Evolutionary conservation across 2,329 filamentous ascomycete species (phyloP), one percentile per base, ranked within the genome.

Genomic region (Aspergillus sp.): DNA sequence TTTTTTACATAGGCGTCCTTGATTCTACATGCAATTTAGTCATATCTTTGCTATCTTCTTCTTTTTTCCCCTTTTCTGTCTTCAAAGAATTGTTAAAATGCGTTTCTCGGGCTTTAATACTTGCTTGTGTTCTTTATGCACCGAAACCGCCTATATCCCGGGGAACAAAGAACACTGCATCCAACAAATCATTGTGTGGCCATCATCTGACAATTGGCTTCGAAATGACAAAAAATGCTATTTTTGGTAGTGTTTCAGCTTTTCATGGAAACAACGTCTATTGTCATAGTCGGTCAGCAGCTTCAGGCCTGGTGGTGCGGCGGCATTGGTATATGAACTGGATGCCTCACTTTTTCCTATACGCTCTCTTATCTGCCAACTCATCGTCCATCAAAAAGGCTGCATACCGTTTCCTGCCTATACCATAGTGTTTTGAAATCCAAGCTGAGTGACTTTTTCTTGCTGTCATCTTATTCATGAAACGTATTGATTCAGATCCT

Each of bases 201-300:
- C 19, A 19, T 19, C 19, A 19, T 19, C 19, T 19, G 19, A 19
- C 19, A 19, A 19, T 27, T n/a, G 9, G 13, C 31, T 29, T 32
- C 11, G 36, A 39, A 10, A 39, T 34, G 6, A 13, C 8, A 37
- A 28, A 43, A 43, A 33, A 13, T 37, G 10, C 37, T 44, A 44
- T 44, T 44, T 34, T 40, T 27, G 33, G 19, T 19, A 13, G 11
- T 29, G 42, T 39, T 29, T 39, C 37, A 38, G 10, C 30, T 44
- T 43, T 33, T 34, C 29, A 27, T 43, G 19, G 42, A 13, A 43
- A 38, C 42, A 43, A 38, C 33, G 13, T 28, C 11, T 27, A 43
- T 42, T 42, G 32, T 42, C 40, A n/a, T 12, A 40, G 9, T 33
- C 27, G n/a, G n/a, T 9, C 10, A 19, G 19, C 19, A 19, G 19